These are phyloP conservation scores for Fonsecaea erecta DNA, from an alignment of 2,329 filamentous ascomycete species.

Conservation along the genomic window DNA sequence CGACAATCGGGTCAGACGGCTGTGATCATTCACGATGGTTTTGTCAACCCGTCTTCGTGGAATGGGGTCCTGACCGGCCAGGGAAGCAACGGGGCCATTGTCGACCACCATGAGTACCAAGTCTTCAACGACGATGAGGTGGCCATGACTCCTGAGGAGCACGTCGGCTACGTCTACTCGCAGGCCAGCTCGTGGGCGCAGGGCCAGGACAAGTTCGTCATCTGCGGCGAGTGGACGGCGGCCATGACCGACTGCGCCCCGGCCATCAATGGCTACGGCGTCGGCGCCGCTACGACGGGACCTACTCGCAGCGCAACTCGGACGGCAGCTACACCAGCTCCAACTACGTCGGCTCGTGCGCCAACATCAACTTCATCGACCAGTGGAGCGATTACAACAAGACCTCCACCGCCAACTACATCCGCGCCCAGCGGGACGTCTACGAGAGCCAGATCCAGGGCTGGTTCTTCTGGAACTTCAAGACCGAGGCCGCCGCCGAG, in stretches of 20 bases:
- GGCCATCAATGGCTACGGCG: slow-evolving; percentile 60
- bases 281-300: slow-evolving; percentile 62
- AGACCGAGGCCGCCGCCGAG: slow-evolving; percentile 54
- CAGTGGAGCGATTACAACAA: slow-evolving; percentile 52
- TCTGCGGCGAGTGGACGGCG: slow-evolving; percentile 71
- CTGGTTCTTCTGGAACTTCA: slow-evolving; percentile 59
- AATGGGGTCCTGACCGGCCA: slow-evolving; percentile 63
- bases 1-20: slow-evolving; percentile 37
- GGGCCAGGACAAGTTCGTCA: slow-evolving; percentile 66
- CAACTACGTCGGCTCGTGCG: slow-evolving; percentile 59
- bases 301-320: slow-evolving; percentile 46
- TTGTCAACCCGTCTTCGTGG: slow-evolving; percentile 57
- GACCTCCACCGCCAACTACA: slow-evolving; percentile 48
- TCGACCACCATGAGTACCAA: slow-evolving; percentile 74
- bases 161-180: slow-evolving; percentile 62
- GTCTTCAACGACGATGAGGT: slow-evolving; percentile 62
- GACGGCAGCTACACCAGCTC: slow-evolving; percentile 44
- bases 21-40: slow-evolving; percentile 59
- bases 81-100: slow-evolving; percentile 56
- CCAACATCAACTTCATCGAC: slow-evolving; percentile 54
- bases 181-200: slow-evolving; percentile 55
- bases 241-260: slow-evolving; percentile 66
- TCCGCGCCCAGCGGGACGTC: slow-evolving; percentile 53
- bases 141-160: slow-evolving; percentile 56
- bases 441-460: slow-evolving; percentile 48